phyloP scores from a whole-genome alignment of 768 basidiomycete species.

The Boletus fagicola region DNA sequence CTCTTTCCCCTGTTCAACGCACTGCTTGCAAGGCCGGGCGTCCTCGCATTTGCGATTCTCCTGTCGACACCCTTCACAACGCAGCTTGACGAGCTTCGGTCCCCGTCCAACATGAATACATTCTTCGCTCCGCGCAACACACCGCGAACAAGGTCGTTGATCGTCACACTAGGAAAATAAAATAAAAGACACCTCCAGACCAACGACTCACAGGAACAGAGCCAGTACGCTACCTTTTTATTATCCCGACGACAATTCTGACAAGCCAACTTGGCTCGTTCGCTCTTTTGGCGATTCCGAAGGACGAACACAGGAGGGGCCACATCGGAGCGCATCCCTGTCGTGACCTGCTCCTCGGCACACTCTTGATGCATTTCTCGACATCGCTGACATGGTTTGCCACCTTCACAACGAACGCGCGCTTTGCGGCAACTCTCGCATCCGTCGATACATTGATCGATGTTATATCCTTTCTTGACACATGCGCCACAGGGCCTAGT shows the following conservation, averaged over 20 bases:
- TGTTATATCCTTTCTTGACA: constrained; percentile 49
- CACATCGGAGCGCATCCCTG: constrained; percentile 25
- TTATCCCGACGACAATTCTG: constrained; percentile 61
- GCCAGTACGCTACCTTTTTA: constrained; percentile 48
- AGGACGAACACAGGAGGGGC: constrained; percentile 21
- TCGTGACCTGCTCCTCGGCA: constrained; percentile 38
- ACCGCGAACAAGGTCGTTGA: constrained; percentile 60
- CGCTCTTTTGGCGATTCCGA: constrained; percentile 37
- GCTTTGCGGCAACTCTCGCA: constrained; percentile 58
- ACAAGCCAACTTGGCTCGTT: constrained; percentile 60
- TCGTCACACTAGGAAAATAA: constrained; percentile 50
- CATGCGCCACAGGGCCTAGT: constrained; percentile 59
- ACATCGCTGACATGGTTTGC: constrained; percentile 37
- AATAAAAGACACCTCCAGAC: not conserved
- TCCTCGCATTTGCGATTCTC: constrained; percentile 62
- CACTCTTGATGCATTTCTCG: constrained; percentile 42
- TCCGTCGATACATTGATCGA: constrained; percentile 58
- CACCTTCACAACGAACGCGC: constrained; percentile 43
- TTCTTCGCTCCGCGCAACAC: constrained; percentile 50
- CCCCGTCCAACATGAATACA: constrained; percentile 57
- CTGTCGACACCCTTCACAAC: constrained; percentile 57
- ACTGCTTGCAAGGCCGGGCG: constrained; percentile 52
- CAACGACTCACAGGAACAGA: not conserved
- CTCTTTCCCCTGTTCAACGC: constrained; percentile 44
- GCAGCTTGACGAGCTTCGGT: constrained; percentile 56